Base-by-base conservation (phyloP, 441 rosid genomes). In the Gossypium gossypioides region DNA sequence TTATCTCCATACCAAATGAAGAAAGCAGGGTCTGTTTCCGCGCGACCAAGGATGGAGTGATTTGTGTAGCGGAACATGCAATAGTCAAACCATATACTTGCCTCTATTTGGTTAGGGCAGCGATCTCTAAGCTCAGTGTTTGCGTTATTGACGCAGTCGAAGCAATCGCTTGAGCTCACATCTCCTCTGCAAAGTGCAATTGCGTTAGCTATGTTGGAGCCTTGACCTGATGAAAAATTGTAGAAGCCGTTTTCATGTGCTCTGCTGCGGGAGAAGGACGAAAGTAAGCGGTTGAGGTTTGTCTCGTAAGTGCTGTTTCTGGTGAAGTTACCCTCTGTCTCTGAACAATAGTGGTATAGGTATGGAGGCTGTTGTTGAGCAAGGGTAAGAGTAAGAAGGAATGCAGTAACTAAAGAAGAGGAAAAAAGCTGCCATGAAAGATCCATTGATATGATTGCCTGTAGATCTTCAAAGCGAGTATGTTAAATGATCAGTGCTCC, bases 151-250 rank as follows among this genome's bases (percentile, higher is more conserved):
- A 86, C 54, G 70, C 89, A 86, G 3, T 29, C 48, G 22, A 57
- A 63, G 72, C 89, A 85, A 55, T 6, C 80, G 24, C 56, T 76
- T n/a, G 74, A 59, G 25, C 3, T 68, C 37, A 78, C 59, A 63
- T 86, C 90, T 60, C 82, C 74, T 72, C 87, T 80, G 46, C 89
- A 88, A 0, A 79, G 77, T 2, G 55, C 76, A 18, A 66, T 57
- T 1, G 71, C 73, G 12, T 77, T 65, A 6, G 69, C 81, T 67
- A 0, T 34, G 32, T 69, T 61, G 0, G 29, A 2, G 15, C 16
- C 58, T 16, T 44, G 32, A 13, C 86, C 82, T 1, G 51, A 34
- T 0, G 85, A 68, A n/a, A 73, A 46, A 25, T 61, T 72, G 73
- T 75, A 79, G 66, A 84, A 81, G 0, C 83, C 80, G 5, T 73